Base-by-base conservation (phyloP, 176 grass and related monocot genomes). In the Saccharum spontaneum region DNA sequence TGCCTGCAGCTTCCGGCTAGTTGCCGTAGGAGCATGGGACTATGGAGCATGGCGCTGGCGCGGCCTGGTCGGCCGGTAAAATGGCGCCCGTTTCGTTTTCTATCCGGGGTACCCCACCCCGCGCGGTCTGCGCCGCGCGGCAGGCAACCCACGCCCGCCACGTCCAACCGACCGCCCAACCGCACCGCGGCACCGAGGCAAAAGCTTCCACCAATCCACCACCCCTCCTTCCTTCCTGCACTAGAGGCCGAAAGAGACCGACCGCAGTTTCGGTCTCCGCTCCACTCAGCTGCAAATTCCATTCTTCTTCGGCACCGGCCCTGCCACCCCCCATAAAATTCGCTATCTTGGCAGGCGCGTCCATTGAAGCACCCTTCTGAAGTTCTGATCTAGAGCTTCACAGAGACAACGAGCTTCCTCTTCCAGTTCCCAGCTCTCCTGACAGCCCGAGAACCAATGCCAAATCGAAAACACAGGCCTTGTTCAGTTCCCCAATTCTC, bases 101-200 rank as follows among this genome's bases (percentile, higher is more conserved):
- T 59, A 38, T 38, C 26, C 38, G 28, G 40, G 7, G 71, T 57
- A 46, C 12, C 28, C 66, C 68, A 31, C 18, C 66, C 50, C 36
- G 41, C 28, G 18, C 37, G 23, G 20, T 65, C 65, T 6, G 66
- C 49, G 38, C 39, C 8, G 41, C 31, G 82, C 69, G 61, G 45
- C 38, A 22, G 26, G 40, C 88, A 71, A 39, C 71, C 26, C 0
- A 1, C 57, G 45, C 10, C 63, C 20, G 85, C 75, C 89, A 91
- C 89, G 81, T 76, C 0, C 33, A 34, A 34, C 23, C 26, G 22
- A 14, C 79, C 76, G 70, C 43, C 85, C 77, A 87, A 50, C 17
- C 81, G 73, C 85, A 80, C 84, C 39, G 5, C 45, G 38, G 78
- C 57, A n/a, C n/a, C n/a, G n/a, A n/a, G n/a, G n/a, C n/a, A n/a